phyloP scores from a whole-genome alignment of 208 protist genomes.

The Trypanosoma brucei region DNA sequence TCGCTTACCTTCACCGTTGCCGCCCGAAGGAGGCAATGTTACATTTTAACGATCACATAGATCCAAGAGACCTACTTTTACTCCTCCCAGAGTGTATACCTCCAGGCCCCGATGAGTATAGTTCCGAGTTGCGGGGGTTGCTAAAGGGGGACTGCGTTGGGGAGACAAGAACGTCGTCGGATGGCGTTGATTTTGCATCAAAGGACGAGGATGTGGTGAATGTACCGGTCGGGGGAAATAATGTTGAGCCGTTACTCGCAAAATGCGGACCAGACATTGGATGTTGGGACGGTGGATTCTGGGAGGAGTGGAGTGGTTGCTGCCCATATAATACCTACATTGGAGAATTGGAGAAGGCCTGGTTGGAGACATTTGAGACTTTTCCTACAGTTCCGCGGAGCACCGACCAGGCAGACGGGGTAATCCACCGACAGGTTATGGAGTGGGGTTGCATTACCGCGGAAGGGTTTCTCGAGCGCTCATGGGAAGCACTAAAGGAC shows the following conservation, averaged over 20 bases:
- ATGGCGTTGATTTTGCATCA: background rate
- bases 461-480: constrained; percentile 32
- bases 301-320: constrained; percentile 29
- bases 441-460: constrained; percentile 28
- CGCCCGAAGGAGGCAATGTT: constrained; percentile 41
- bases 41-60: constrained; percentile 52
- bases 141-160: constrained; percentile 2
- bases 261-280: background rate
- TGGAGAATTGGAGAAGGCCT: constrained; percentile 34
- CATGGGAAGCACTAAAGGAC: constrained; percentile 49
- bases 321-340: constrained; percentile 36
- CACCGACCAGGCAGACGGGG: background rate
- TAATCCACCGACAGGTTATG: constrained; percentile 30
- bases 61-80: constrained; percentile 63
- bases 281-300: constrained; percentile 7
- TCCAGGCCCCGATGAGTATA: constrained; percentile 27
- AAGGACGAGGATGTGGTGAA: background rate
- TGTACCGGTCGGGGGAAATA: background rate
- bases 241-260: background rate
- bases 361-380: constrained; percentile 41
- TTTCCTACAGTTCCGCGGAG: constrained; percentile 31
- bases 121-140: constrained; percentile 13
- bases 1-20: constrained; percentile 47
- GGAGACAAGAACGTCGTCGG: background rate
- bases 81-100: constrained; percentile 62